phyloP scores from a whole-genome alignment of 2,329 filamentous ascomycete genomes.

The Paecilomyces dactylethromorphus region DNA sequence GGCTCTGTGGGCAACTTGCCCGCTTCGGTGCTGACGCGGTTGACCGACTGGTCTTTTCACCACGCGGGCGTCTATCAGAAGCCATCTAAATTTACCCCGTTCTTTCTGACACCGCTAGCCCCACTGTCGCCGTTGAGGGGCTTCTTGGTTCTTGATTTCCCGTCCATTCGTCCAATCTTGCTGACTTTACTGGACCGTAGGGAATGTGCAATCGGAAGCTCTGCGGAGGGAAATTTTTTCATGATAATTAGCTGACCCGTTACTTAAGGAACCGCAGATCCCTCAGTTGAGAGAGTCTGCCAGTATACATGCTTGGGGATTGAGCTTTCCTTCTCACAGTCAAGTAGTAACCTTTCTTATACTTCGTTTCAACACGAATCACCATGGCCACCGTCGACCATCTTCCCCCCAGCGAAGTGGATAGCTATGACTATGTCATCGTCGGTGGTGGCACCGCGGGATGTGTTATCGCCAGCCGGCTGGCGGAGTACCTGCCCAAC shows the following conservation, averaged over 20 bases:
- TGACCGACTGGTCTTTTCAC: neutral
- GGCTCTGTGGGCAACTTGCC: neutral
- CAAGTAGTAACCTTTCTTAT: neutral
- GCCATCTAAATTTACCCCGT: neutral
- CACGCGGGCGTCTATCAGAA: neutral
- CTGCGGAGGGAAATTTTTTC: neutral
- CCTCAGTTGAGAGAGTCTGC: neutral
- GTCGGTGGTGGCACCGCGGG: conserved; percentile 81
- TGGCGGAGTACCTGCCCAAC: conserved; percentile 76
- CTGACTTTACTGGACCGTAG: neutral
- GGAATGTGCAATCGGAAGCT: neutral
- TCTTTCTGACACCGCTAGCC: neutral
- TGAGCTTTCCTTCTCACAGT: neutral
- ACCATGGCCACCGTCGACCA: conserved; percentile 60
- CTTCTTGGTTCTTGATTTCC: neutral
- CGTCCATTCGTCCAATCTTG: neutral
- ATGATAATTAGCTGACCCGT: neutral
- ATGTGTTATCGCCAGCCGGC: conserved; percentile 73
- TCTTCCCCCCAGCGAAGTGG: conserved; percentile 56
- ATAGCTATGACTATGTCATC: conserved; percentile 76
- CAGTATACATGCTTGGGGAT: neutral
- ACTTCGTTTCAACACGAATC: conserved; percentile 5
- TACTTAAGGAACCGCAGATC: neutral
- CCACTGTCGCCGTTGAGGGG: neutral
- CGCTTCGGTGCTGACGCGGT: neutral